Conservation (phyloP, 306 rosid genomes). For the Vigna trinervia region DNA sequence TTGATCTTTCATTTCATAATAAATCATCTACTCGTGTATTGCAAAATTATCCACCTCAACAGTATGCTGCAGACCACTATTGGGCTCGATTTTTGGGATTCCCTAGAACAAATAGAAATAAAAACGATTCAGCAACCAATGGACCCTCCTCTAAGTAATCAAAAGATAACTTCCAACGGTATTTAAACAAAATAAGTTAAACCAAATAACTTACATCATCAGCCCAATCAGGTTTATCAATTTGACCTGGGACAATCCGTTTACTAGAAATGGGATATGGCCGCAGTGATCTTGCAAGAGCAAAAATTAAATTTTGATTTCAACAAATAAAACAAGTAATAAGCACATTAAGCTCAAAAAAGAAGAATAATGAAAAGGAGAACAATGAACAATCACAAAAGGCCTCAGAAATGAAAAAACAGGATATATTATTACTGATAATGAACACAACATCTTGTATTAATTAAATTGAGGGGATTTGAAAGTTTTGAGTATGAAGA, state of each 20-base stretch:
- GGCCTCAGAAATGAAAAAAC: conserved; percentile 13
- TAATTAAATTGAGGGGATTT: neutral
- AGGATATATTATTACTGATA: conserved; percentile 7
- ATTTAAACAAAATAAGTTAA: conserved; percentile 13
- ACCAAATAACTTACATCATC: conserved; percentile 67
- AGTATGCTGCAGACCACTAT: conserved; percentile 74
- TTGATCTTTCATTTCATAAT: conserved; percentile 2
- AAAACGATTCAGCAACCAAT: conserved; percentile 31
- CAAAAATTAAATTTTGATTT: conserved; percentile 37
- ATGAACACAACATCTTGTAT: conserved; percentile 9
- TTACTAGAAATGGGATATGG: conserved; percentile 82
- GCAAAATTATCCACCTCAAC: conserved; percentile 69
- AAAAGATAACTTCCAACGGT: conserved; percentile 16
- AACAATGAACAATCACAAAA: neutral
- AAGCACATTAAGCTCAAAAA: neutral
- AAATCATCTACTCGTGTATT: conserved; percentile 10
- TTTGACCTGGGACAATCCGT: conserved; percentile 66
- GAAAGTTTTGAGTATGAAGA: conserved; percentile 7
- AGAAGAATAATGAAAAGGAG: neutral
- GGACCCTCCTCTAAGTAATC: conserved; percentile 29
- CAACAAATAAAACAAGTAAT: neutral
- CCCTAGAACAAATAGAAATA: conserved; percentile 62
- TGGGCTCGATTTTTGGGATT: conserved; percentile 81
- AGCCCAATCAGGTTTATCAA: conserved; percentile 92
- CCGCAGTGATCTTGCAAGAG: conserved; percentile 67